A percentile compares a stretch with the other conserved stretches of the same genome.
Conservation (phyloP, 1,284 basidiomycete genomes). For the Lignosus rhinocerotis region DNA sequence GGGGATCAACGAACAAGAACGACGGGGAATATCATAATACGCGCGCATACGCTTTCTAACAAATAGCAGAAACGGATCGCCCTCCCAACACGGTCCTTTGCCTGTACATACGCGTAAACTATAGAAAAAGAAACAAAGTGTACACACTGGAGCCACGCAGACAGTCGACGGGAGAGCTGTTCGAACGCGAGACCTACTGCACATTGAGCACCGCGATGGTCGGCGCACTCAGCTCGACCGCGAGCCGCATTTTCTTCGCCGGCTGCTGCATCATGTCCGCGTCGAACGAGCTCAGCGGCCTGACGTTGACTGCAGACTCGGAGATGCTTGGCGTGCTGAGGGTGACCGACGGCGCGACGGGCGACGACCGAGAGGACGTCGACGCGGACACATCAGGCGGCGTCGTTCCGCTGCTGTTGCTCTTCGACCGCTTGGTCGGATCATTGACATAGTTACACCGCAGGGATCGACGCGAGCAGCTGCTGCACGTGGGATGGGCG, state of each 20-base stretch:
- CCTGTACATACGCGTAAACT: conserved; percentile 5
- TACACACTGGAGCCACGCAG: not conserved
- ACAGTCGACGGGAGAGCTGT: too few relatives aligned
- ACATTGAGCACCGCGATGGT: conserved; percentile 25
- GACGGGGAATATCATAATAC: conserved; percentile 3
- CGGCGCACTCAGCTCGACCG: conserved; percentile 20
- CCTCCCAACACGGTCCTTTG: conserved; percentile 5
- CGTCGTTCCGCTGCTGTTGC: conserved; percentile 16
- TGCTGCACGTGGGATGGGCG: conserved; percentile 73
- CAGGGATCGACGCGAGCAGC: conserved; percentile 70
- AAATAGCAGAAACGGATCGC: not conserved
- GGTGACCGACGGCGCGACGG: conserved; percentile 39
- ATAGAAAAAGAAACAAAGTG: conserved; percentile 12
- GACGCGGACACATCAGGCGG: conserved; percentile 25
- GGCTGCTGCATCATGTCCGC: conserved; percentile 27
- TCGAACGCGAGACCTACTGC: conserved; percentile 7
- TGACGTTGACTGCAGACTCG: conserved; percentile 11
- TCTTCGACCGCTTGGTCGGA: conserved; percentile 33
- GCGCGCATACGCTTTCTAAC: not conserved
- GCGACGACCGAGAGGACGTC: conserved; percentile 38
- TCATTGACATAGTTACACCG: conserved; percentile 80
- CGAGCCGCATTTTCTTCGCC: conserved; percentile 59
- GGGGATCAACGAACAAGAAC: conserved; percentile 1
- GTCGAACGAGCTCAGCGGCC: conserved; percentile 38
- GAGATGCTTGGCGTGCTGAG: conserved; percentile 39